phyloP scores from a whole-genome alignment of 75 land plant species.

The Azolla pinnata region DNA sequence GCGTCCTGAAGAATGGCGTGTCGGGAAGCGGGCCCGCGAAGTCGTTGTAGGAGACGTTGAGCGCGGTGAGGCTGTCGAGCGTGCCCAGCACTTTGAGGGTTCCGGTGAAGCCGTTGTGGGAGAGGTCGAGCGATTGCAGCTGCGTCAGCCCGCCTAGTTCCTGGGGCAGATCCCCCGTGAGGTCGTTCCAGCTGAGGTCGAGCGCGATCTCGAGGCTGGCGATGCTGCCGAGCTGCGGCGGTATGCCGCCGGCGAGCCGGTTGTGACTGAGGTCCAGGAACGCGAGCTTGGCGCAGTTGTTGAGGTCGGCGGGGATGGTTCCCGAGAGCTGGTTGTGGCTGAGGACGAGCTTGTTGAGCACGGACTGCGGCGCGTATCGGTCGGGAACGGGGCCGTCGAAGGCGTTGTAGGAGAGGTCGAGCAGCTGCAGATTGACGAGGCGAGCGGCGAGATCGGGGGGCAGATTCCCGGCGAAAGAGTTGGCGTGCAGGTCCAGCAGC shows the following conservation, averaged over 20 bases:
- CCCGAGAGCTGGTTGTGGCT: constrained; percentile 57
- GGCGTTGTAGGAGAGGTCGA: constrained; percentile 62
- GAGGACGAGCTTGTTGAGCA: constrained; percentile 60
- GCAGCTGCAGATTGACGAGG: constrained; percentile 53
- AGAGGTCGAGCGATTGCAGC: constrained; percentile 71
- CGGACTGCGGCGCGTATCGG: constrained; percentile 44
- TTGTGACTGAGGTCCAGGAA: constrained; percentile 72
- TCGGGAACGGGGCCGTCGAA: constrained; percentile 64
- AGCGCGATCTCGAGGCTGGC: constrained; percentile 56
- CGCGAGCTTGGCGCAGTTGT: constrained; percentile 52
- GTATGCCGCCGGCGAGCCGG: constrained; percentile 48
- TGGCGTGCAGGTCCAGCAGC: constrained; percentile 74
- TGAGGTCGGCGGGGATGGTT: constrained; percentile 39
- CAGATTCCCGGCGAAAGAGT: constrained; percentile 50
- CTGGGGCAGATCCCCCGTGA: constrained; percentile 55
- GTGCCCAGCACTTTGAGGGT: constrained; percentile 42
- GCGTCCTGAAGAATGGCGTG: constrained; percentile 57
- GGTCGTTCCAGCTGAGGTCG: constrained; percentile 60
- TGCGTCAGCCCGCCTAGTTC: constrained; percentile 45
- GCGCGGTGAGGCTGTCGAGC: constrained; percentile 58
- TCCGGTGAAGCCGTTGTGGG: constrained; percentile 52
- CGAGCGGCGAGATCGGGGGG: constrained; percentile 50
- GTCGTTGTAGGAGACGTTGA: constrained; percentile 69
- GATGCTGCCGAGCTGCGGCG: constrained; percentile 49
- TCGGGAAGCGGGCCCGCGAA: constrained; percentile 76